Conservation (phyloP, 352 stramenopile genomes). For the Pythium volutum region DNA sequence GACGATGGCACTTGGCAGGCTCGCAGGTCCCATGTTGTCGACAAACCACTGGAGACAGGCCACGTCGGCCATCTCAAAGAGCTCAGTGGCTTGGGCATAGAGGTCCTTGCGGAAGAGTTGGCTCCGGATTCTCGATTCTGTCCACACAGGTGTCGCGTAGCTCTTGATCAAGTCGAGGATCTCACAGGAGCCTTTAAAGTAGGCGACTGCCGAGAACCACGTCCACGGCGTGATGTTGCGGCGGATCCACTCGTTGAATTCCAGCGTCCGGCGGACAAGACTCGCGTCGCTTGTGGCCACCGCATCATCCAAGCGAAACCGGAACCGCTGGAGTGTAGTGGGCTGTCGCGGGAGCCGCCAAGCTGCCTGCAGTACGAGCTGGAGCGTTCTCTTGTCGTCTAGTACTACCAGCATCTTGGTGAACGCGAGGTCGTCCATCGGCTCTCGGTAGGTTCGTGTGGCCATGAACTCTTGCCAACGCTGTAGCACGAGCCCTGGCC, state of each 20-base stretch:
- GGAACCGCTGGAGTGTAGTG: not conserved
- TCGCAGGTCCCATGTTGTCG: not conserved
- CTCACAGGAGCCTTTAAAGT: not conserved
- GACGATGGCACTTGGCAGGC: not conserved
- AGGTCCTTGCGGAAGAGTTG: slow-evolving; percentile 2
- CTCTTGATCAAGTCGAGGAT: not conserved
- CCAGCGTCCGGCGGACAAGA: not conserved
- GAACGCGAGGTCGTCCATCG: not conserved
- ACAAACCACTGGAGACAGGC: slow-evolving; percentile 4
- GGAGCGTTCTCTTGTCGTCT: not conserved
- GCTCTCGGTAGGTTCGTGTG: not conserved
- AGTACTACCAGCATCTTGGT: not conserved
- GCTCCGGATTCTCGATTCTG: not conserved
- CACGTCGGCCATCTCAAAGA: not conserved
- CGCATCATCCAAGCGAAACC: not conserved
- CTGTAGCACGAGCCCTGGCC: not conserved
- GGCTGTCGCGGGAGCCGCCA: not conserved
- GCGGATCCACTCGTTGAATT: not conserved
- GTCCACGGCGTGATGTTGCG: not conserved
- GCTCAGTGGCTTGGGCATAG: not conserved
- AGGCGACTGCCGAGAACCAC: slow-evolving; percentile 1
- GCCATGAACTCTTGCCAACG: not conserved
- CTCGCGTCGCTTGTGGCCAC: not conserved
- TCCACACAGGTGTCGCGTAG: not conserved
- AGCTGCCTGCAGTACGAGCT: not conserved